Base-by-base conservation (phyloP, 2,329 filamentous ascomycete genomes). In the Stachybotrys echinatus region DNA sequence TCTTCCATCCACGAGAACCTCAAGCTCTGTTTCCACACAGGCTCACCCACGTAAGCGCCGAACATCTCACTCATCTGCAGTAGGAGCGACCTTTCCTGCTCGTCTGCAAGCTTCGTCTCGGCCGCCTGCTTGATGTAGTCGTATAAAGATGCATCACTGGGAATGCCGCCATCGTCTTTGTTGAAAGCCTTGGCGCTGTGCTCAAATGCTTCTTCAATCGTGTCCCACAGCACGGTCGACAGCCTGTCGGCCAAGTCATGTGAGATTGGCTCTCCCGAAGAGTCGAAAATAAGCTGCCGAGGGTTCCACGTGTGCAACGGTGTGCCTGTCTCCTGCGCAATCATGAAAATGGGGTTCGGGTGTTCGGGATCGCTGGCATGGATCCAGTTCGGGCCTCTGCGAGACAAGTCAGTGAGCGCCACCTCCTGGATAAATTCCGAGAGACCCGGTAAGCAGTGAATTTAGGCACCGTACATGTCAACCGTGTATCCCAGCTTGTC, bases 1-100 rank as follows among this genome's bases (percentile, higher is more conserved):
- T 90, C 85, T 61, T 91, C 87, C 6, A 91, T 63, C 85, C 86
- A 89, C 62, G 89, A 88, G 68, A 83, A 90, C 69, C 84, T 88
- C 31, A 90, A 70, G 57, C 85, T 89, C 63, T 91, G 87, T 22
- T 61, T 76, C 48, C 74, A 68, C 7, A 88, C 72, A 1, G 81
- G 77, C 51, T 78, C 85, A 12, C 87, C 87, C 6, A 89, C 76
- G 61, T 88, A 90, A 0, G 80, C 79, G 2, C 87, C 87, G 85
- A 87, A 89, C 58, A 82, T 75, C 56, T 85, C 79, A 3, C 81
- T 79, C 62, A 80, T 67, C 52, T 80, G 74, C 47, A 78, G 64
- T 18, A 81, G 62, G 12, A 72, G 65, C 14, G 66, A 59, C 31
- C 77, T 66, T 50, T 71, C 71, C 47, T 58, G 62, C 48, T 70